Conservation (phyloP, 164 flowering plant species). For the Annona cherimola region DNA sequence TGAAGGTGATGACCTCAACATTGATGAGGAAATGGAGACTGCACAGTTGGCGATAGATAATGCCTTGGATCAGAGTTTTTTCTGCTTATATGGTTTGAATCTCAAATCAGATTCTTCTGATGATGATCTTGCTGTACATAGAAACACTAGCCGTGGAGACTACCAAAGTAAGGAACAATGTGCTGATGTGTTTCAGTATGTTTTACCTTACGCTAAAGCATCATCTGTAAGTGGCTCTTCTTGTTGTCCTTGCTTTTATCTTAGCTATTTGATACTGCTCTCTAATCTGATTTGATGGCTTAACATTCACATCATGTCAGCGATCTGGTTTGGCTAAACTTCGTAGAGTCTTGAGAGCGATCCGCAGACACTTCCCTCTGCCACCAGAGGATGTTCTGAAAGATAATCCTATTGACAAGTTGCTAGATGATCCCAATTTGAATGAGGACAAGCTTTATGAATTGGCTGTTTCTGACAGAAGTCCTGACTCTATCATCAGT, state of each 20-base stretch:
- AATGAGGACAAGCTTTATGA: conserved; percentile 80
- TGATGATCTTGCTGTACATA: conserved; percentile 82
- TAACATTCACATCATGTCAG: conserved; percentile 36
- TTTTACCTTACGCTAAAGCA: conserved; percentile 84
- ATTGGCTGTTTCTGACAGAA: conserved; percentile 66
- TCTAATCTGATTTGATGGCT: conserved; percentile 3
- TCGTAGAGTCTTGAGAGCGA: conserved; percentile 86
- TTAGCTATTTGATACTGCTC: conserved; percentile 2
- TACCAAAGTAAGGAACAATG: conserved; percentile 97
- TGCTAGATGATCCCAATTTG: conserved; percentile 67
- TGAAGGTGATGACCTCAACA: conserved; percentile 31
- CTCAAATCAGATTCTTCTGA: conserved; percentile 88
- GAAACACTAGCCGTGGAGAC: conserved; percentile 88
- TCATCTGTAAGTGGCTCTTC: conserved; percentile 71
- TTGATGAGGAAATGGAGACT: conserved; percentile 69
- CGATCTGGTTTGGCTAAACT: conserved; percentile 83
- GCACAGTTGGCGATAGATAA: conserved; percentile 73
- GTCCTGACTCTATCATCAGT: conserved; percentile 51
- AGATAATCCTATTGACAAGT: conserved; percentile 72
- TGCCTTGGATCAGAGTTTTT: conserved; percentile 92
- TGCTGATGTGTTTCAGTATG: conserved; percentile 91
- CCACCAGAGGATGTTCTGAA: conserved; percentile 74
- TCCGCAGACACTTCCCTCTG: conserved; percentile 85
- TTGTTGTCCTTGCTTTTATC: not conserved
- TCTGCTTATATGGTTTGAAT: conserved; percentile 94